Base-by-base conservation (phyloP, 2,329 filamentous ascomycete species). In the Ophiostoma populinum region DNA sequence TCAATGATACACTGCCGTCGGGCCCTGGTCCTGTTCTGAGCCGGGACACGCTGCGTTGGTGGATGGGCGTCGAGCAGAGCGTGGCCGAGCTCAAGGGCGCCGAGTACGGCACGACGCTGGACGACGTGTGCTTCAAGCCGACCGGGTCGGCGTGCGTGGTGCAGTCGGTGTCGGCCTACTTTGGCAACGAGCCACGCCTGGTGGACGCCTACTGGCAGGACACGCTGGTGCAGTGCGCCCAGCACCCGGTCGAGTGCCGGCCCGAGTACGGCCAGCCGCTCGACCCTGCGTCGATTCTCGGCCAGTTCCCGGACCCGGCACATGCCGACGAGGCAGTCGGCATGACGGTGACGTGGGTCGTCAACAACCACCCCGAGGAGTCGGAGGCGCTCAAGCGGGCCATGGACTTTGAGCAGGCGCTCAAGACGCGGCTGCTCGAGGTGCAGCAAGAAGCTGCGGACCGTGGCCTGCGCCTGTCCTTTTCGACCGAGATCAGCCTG, bases 41-140 rank as follows among this genome's bases (percentile, higher is more conserved):
- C 53, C 90, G 92, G 45, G 82, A 94, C 7, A 94, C 80, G 0
- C 62, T 98, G 8, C 61, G 67, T 18, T 98, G 90, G 90, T 95
- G 87, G 90, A 81, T 90, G 50, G 80, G 75, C 41, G 75, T 95
- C 2, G 90, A 98, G 52, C 70, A 73, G 45, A 75, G 76, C 32
- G 72, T 95, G 24, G 66, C 67, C 38, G 64, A 70, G 26, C 65
- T 92, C 37, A 78, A 78, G 51, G 83, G 85, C 3, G 51, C 69
- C 11, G 62, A 74, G 15, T 73, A 70, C 35, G 76, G 72, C 6
- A 67, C 78, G 35, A 76, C 67, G 0, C 63, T 98, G 3, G 63
- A 82, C 18, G 80, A 95, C 49, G 70, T 98, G 12, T 98, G 90
- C 59, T 87, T 92, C 58, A 94, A 94, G 51, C 92, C 92, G 2